Percentiles rank a stretch among this genome's conserved stretches.
Evolutionary conservation across 2,329 filamentous ascomycete species (phyloP).

Genomic region (Zymoseptoria tritici): DNA sequence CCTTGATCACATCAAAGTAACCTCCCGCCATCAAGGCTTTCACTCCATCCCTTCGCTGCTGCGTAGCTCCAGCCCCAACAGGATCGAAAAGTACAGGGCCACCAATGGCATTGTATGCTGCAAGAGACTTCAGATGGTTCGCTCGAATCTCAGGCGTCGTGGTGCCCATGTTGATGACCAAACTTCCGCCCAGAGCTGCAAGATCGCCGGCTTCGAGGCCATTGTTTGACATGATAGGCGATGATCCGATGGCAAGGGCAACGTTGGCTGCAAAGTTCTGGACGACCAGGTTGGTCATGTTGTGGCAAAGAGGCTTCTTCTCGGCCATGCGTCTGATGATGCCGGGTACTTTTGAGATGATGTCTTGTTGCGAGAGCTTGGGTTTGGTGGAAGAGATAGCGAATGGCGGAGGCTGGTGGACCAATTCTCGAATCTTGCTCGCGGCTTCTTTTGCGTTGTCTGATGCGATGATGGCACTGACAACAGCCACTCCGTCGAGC

Average conservation of each 20-base stretch:
- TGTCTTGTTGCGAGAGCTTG: constrained; percentile 22
- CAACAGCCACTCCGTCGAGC: constrained; percentile 77
- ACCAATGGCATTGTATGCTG: constrained; percentile 70
- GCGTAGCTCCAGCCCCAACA: constrained; percentile 80
- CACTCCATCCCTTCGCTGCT: constrained; percentile 63
- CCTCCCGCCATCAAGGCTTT: constrained; percentile 63
- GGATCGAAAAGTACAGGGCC: constrained; percentile 80
- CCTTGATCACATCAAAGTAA: constrained; percentile 84
- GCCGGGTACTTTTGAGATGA: constrained; percentile 22
- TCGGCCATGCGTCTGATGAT: constrained; percentile 53
- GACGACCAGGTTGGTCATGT: constrained; percentile 96
- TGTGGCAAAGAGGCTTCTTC: constrained; percentile 70
- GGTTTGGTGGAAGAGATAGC: constrained; percentile 24
- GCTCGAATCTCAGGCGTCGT: constrained; percentile 65
- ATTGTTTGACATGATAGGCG: constrained; percentile 90
- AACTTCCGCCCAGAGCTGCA: constrained; percentile 64
- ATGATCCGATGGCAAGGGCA: constrained; percentile 73
- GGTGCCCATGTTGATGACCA: constrained; percentile 94
- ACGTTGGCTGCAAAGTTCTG: constrained; percentile 94
- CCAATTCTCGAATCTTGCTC: constrained; percentile 48
- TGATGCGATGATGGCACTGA: constrained; percentile 79
- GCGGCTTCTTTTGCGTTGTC: constrained; percentile 59
- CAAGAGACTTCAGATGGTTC: constrained; percentile 66
- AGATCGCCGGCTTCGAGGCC: constrained; percentile 75
- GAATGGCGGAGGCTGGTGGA: constrained; percentile 39